Percentiles rank a stretch among this genome's conserved stretches.
phyloP scores from a whole-genome alignment of 805 yeast genomes.

The Starmerella apicola region DNA sequence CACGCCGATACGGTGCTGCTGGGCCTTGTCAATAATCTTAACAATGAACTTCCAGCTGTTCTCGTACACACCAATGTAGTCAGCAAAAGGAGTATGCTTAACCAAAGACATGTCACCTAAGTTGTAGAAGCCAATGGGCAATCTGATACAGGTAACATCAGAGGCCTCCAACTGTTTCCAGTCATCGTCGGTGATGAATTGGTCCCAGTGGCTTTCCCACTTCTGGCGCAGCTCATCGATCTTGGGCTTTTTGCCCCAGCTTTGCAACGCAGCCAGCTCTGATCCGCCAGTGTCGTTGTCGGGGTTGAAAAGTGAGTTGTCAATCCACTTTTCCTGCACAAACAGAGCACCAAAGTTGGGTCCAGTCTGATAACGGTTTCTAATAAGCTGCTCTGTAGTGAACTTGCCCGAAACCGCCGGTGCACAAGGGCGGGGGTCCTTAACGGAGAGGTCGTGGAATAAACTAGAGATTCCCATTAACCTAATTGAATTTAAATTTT shows the following conservation, averaged over 20 bases:
- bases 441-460: conserved; percentile 17
- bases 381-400: conserved; percentile 25
- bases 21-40: conserved; percentile 48
- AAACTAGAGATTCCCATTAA: conserved; percentile 23
- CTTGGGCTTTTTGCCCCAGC: conserved; percentile 38
- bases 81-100: conserved; percentile 52
- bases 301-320: conserved; percentile 45
- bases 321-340: conserved; percentile 71
- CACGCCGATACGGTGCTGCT: conserved; percentile 50
- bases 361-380: conserved; percentile 47
- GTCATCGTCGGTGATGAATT: conserved; percentile 53
- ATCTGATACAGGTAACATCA: conserved; percentile 68
- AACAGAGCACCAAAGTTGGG: conserved; percentile 78
- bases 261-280: conserved; percentile 62
- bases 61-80: conserved; percentile 44
- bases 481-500: too few species aligned
- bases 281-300: conserved; percentile 36
- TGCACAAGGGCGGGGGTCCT: conserved; percentile 21
- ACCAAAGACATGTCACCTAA: conserved; percentile 43
- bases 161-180: conserved; percentile 61
- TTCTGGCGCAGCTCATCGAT: conserved; percentile 39
- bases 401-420: conserved; percentile 29
- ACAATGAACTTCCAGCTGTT: conserved; percentile 61
- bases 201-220: conserved; percentile 52
- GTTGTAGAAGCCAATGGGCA: conserved; percentile 89